Percentiles rank a stretch among this genome's conserved stretches.
Conservation (phyloP, 495 filamentous ascomycete species). For the Thermothielavioides terrestris region DNA sequence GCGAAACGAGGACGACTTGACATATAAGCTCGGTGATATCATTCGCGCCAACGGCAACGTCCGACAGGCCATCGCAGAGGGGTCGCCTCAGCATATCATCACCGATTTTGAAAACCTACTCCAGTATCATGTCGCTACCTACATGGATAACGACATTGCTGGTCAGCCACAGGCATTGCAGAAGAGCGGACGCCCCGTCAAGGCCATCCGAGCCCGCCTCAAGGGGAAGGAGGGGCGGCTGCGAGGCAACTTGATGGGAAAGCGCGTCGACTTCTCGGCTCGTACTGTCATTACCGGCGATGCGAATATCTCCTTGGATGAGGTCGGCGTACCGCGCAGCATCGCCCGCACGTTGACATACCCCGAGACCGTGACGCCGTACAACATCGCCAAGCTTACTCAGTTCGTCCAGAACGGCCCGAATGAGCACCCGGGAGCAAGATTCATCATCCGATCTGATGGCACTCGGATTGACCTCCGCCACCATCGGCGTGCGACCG, state of each 20-base stretch:
- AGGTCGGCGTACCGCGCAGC: conserved; percentile 87
- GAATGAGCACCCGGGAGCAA: conserved; percentile 86
- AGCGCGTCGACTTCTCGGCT: conserved; percentile 98
- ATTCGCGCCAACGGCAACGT: conserved; percentile 96
- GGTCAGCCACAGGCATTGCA: conserved; percentile 92
- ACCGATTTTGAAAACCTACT: conserved; percentile 83
- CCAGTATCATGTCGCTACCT: conserved; percentile 97
- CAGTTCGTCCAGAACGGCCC: conserved; percentile 85
- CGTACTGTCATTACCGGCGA: conserved; percentile 99
- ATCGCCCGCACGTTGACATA: conserved; percentile 90
- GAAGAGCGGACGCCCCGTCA: conserved; percentile 91
- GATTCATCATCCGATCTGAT: conserved; percentile 86
- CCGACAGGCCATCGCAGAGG: conserved; percentile 74
- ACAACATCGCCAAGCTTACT: conserved; percentile 91
- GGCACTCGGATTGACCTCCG: conserved; percentile 90
- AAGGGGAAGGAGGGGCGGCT: conserved; percentile 98
- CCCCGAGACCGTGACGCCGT: conserved; percentile 93
- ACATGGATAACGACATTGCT: conserved; percentile 99
- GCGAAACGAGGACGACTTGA: conserved; percentile 95
- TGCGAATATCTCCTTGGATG: conserved; percentile 88
- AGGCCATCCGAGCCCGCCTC: conserved; percentile 88
- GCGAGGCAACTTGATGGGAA: conserved; percentile 97
- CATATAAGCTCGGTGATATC: conserved; percentile 96
- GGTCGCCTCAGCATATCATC: conserved; percentile 79
- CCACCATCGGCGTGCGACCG: conserved; percentile 75